Evolutionary conservation across 2,329 filamentous ascomycete species (phyloP), one percentile per base, ranked within the genome.

Genomic region (Colletotrichum sp.): DNA sequence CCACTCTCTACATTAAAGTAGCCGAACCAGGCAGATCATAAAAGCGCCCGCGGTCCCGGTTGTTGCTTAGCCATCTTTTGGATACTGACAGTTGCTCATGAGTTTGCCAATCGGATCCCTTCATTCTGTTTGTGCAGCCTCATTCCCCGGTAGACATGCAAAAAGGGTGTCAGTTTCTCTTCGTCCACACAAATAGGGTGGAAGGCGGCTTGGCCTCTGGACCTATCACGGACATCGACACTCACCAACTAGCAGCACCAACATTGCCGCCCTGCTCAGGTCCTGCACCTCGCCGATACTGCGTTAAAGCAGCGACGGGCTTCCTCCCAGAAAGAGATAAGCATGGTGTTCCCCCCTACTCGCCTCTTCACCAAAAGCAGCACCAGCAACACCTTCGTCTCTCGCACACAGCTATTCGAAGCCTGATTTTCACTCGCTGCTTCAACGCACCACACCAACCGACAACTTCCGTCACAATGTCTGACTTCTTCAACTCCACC

Each of bases 381-480:
- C 39, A 59, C 3, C 34, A 39, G 8, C 8, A 36, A 59, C 72
- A 64, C 60, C 21, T n/a, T 49, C n/a, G 16, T 34, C 57, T 21
- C 57, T 24, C 10, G 39, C 30, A 21, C 1, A 52, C 71, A 39
- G 8, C 65, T 30, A 3, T 9, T 30, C 28, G 3, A 3, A 30
- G 66, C 71, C 39, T 64, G 71, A 39, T 70, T 70, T 34, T 34
- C 30, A 1, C n/a, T 59, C 44, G 77, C 80, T 65, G 77, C 79
- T 80, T 80, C 74, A 79, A 79, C 69, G 49, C 52, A 77, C 34
- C 16, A 32, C 32, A 4, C 49, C 34, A 44, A 21, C 57, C 13
- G 7, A 44, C 9, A 8, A 30, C 36, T n/a, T 36, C 44, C 28
- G 34, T 30, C 77, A 79, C 75, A 36, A 83, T 83, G 81, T 80